phyloP scores from a whole-genome alignment of 2,329 filamentous ascomycete genomes.

The Cercospora sp. region DNA sequence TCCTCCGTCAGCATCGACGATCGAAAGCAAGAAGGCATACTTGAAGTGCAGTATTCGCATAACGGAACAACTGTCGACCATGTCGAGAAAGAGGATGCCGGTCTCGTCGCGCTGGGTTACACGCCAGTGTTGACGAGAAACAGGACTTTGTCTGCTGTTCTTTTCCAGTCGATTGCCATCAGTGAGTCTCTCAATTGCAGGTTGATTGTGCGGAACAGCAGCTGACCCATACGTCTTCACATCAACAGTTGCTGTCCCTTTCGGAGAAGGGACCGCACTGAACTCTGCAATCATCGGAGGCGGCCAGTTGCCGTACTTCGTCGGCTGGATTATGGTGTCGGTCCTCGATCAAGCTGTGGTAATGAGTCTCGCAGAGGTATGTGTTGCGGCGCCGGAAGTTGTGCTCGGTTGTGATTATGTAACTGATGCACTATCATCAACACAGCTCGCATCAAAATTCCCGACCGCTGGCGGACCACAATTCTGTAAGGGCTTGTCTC shows the following conservation, averaged over 20 bases:
- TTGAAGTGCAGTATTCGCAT: neutral
- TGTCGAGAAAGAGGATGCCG: slow-evolving; percentile 1
- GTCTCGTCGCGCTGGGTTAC: slow-evolving; percentile 51
- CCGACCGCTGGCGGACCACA: slow-evolving; percentile 76
- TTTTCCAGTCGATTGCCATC: slow-evolving; percentile 63
- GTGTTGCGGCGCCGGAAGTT: neutral
- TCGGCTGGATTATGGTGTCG: slow-evolving; percentile 69
- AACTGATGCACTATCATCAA: neutral
- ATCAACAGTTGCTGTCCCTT: slow-evolving; percentile 42
- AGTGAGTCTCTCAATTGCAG: neutral
- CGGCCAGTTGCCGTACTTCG: slow-evolving; percentile 68
- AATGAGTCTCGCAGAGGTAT: slow-evolving; percentile 59
- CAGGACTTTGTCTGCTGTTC: slow-evolving; percentile 59
- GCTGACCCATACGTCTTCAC: neutral
- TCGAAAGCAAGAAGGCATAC: neutral
- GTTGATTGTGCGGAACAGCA: slow-evolving; percentile 26
- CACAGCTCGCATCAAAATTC: slow-evolving; percentile 68
- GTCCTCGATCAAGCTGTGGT: slow-evolving; percentile 70
- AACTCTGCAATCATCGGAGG: slow-evolving; percentile 58
- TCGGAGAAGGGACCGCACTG: slow-evolving; percentile 58
- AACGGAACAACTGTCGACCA: neutral
- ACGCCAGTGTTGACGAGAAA: slow-evolving; percentile 59
- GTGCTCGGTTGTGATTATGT: neutral
- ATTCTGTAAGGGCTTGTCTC: slow-evolving; percentile 53
- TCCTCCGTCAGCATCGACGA: neutral